Conservation (phyloP, 2,329 filamentous ascomycete species). For the Fusarium zealandicum region DNA sequence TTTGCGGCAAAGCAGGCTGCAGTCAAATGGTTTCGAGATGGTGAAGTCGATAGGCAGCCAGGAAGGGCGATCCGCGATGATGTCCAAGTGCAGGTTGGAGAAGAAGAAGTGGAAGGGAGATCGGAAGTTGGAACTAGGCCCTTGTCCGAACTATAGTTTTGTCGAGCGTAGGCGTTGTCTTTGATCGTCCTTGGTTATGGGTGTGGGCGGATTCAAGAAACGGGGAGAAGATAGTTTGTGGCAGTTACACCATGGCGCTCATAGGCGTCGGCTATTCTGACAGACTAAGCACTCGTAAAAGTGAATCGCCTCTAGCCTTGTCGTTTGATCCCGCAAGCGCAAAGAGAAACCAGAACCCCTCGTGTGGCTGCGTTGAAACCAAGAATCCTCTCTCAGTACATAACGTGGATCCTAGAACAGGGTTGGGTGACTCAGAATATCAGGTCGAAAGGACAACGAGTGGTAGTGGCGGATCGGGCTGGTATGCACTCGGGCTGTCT, state of each 20-base stretch:
- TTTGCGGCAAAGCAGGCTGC: slow-evolving; percentile 25
- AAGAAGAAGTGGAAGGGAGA: slow-evolving; percentile 10
- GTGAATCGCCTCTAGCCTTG: slow-evolving; percentile 26
- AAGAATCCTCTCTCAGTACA: slow-evolving; percentile 37
- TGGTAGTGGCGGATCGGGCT: slow-evolving; percentile 39
- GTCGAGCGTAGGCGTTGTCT: slow-evolving; percentile 25
- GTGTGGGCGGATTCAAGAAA: slow-evolving; percentile 33
- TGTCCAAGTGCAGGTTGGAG: slow-evolving; percentile 12
- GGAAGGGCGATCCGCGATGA: slow-evolving; percentile 17
- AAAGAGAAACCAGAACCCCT: slow-evolving; percentile 30
- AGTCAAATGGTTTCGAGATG: slow-evolving; percentile 19
- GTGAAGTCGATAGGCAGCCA: slow-evolving; percentile 29
- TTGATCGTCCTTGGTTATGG: slow-evolving; percentile 30
- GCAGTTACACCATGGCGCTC: slow-evolving; percentile 41
- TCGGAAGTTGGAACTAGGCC: slow-evolving; percentile 26
- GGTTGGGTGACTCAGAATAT: slow-evolving; percentile 40
- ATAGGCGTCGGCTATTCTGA: slow-evolving; percentile 30
- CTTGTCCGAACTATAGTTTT: slow-evolving; percentile 15
- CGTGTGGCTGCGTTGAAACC: slow-evolving; percentile 36
- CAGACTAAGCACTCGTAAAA: slow-evolving; percentile 26
- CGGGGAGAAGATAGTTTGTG: slow-evolving; percentile 30
- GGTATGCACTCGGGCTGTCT: slow-evolving; percentile 40
- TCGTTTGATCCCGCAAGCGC: slow-evolving; percentile 16
- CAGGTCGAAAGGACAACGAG: slow-evolving; percentile 39
- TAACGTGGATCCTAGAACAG: slow-evolving; percentile 37